These are phyloP conservation scores for Cyberlindnera amylophila DNA, from an alignment of 805 yeast genomes.

Conservation along the genomic window DNA sequence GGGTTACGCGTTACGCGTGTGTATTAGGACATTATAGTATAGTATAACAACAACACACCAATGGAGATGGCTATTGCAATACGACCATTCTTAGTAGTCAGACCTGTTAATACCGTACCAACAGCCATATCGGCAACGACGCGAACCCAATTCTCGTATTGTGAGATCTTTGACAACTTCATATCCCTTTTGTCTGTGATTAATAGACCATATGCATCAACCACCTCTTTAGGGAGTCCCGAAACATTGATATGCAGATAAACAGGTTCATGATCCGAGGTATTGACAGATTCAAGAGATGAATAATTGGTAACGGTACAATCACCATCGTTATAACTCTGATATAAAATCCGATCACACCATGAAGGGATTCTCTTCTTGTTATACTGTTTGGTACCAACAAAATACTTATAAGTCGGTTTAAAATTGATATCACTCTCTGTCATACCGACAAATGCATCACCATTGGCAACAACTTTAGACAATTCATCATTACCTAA, in stretches of 20 bases:
- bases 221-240: conserved; percentile 3
- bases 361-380: conserved; percentile 72
- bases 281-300: conserved; percentile 42
- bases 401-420: conserved; percentile 76
- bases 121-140: conserved; percentile 2
- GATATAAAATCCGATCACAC: conserved; percentile 82
- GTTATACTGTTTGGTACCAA: conserved; percentile 47
- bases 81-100: conserved; percentile 6
- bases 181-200: conserved; percentile 5
- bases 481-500: conserved; percentile 35
- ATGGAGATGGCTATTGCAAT: background rate
- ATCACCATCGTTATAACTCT: conserved; percentile 33
- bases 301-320: conserved; percentile 41
- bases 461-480: conserved; percentile 32
- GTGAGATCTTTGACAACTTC: conserved; percentile 1
- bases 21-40: too few relatives aligned
- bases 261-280: conserved; percentile 85
- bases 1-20: too few relatives aligned
- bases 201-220: background rate
- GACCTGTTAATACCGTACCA: conserved; percentile 2
- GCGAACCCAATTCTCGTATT: conserved; percentile 3
- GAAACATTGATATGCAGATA: conserved; percentile 37
- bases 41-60: background rate
- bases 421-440: conserved; percentile 64
- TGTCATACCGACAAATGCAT: conserved; percentile 55